Evolutionary conservation across 2,329 filamentous ascomycete species (phyloP).

Genomic region (Penicillium sp.): DNA sequence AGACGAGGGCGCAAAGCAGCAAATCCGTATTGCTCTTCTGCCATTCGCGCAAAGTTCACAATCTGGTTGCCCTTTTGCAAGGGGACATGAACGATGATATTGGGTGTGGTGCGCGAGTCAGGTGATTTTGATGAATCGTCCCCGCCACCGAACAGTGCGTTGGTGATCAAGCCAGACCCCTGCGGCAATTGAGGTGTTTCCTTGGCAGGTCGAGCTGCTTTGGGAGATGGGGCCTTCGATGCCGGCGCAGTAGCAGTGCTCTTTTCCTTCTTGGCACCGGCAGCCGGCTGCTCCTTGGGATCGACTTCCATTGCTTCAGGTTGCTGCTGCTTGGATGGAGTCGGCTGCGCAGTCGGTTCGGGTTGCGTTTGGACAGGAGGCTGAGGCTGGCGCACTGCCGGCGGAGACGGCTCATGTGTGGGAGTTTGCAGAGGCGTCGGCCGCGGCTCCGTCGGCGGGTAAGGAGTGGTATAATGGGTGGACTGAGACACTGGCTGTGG

Average conservation of each 20-base stretch:
- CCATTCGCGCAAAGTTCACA: conserved; percentile 90
- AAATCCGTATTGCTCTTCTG: conserved; percentile 91
- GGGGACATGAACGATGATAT: conserved; percentile 78
- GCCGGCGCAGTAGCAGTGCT: conserved; percentile 44
- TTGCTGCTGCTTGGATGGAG: conserved; percentile 14
- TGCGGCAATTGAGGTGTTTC: conserved; percentile 55
- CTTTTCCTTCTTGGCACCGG: conserved; percentile 43
- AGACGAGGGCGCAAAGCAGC: conserved; percentile 87
- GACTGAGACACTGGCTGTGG: conserved; percentile 17
- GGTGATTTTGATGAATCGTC: conserved; percentile 46
- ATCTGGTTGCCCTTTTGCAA: conserved; percentile 82
- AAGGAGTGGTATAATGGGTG: conserved; percentile 19
- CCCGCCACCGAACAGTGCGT: conserved; percentile 55
- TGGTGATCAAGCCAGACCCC: conserved; percentile 62
- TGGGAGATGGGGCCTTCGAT: conserved; percentile 54
- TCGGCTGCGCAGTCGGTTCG: conserved; percentile 15
- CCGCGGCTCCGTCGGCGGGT: conserved; percentile 25
- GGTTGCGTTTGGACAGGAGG: conserved; percentile 16
- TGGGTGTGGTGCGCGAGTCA: conserved; percentile 55
- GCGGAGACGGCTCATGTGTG: conserved; percentile 20
- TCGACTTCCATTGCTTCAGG: conserved; percentile 36
- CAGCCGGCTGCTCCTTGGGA: conserved; percentile 25
- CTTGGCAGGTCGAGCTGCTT: conserved; percentile 51
- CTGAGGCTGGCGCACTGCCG: conserved; percentile 20
- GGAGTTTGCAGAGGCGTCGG: conserved; percentile 25